Base-by-base conservation (phyloP, 495 filamentous ascomycete genomes). In the Penicillium daleae region DNA sequence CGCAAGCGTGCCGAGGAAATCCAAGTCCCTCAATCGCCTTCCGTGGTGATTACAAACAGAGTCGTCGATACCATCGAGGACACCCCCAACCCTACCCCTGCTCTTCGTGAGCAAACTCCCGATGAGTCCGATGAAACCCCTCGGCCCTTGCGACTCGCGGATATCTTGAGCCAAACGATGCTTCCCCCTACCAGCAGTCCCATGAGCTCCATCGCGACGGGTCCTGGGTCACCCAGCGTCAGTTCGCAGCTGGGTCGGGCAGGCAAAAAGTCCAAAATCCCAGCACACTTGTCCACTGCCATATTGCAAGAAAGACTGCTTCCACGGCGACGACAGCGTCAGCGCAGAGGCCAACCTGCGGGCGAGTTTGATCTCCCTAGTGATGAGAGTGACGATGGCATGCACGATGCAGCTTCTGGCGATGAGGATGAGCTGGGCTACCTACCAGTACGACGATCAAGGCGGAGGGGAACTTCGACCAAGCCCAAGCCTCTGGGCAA, bases 121-220 rank as follows among this genome's bases (percentile, higher is more conserved):
- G 37, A 66, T 15, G 46, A 13, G n/a, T 53, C 57, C 13, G 60
- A 64, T 33, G 58, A 59, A 29, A 63, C 65, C 24, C 65, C 56
- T 9, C 62, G 40, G 8, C 55, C 63, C 8, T 26, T 53, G 12
- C 57, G 60, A 42, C 76, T 73, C n/a, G 63, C 75, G 6, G 78
- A 80, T 60, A 56, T 70, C 7, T 66, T 77, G 35, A 85, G 78
- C 57, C 77, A 81, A 61, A 85, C 81, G 1, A 78, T 84, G 81
- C 80, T 76, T 37, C 81, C 80, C 4, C 85, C 85, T 4, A 62
- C 71, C 56, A 86, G 83, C 60, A 85, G 82, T 35, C 63, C 71
- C 78, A 76, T 62, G 58, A 44, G 56, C 15, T 67, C 70, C 17
- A 44, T 40, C 24, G 37, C 62, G 32, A 51, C 51, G 15, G 32